phyloP scores from a whole-genome alignment of 2,329 filamentous ascomycete species.

The Aphanocladium album region DNA sequence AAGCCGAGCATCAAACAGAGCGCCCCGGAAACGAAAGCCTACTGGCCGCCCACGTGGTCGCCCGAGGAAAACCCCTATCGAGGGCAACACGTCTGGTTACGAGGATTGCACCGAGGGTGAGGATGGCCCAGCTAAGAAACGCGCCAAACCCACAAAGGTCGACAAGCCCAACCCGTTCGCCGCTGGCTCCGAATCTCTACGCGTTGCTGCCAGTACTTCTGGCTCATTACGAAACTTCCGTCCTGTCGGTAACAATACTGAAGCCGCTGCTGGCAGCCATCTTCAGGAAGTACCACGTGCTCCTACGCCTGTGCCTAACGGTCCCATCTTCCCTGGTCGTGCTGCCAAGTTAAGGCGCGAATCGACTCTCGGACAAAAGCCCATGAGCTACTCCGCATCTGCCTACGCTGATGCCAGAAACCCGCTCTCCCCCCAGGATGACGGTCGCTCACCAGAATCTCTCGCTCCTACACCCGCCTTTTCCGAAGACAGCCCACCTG shows the following conservation, averaged over 20 bases:
- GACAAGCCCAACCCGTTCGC: slow-evolving; percentile 69
- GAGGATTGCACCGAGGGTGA: slow-evolving; percentile 62
- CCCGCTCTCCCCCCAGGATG: slow-evolving; percentile 43
- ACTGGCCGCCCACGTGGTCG: slow-evolving; percentile 53
- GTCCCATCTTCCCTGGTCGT: slow-evolving; percentile 30
- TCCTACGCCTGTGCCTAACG: slow-evolving; percentile 67
- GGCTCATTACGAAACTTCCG: slow-evolving; percentile 82
- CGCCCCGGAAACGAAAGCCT: slow-evolving; percentile 34
- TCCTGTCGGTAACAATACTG: slow-evolving; percentile 55
- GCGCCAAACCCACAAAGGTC: slow-evolving; percentile 70
- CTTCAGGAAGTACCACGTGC: slow-evolving; percentile 69
- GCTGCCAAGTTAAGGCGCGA: slow-evolving; percentile 50
- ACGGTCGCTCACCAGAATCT: slow-evolving; percentile 51
- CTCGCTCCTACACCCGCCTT: slow-evolving; percentile 46
- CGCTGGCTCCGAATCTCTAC: slow-evolving; percentile 69
- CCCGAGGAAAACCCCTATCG: slow-evolving; percentile 48
- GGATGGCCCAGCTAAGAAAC: slow-evolving; percentile 56
- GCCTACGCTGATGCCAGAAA: slow-evolving; percentile 28
- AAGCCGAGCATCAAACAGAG: slow-evolving; percentile 52
- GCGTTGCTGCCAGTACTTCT: slow-evolving; percentile 86
- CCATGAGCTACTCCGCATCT: slow-evolving; percentile 44
- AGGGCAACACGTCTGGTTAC: slow-evolving; percentile 69
- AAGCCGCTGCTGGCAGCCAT: slow-evolving; percentile 43
- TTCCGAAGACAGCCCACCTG: slow-evolving; percentile 65
- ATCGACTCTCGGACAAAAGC: slow-evolving; percentile 52